Evolutionary conservation across 2,329 filamentous ascomycete species (phyloP).

Genomic region (Zymoseptoria brevis): DNA sequence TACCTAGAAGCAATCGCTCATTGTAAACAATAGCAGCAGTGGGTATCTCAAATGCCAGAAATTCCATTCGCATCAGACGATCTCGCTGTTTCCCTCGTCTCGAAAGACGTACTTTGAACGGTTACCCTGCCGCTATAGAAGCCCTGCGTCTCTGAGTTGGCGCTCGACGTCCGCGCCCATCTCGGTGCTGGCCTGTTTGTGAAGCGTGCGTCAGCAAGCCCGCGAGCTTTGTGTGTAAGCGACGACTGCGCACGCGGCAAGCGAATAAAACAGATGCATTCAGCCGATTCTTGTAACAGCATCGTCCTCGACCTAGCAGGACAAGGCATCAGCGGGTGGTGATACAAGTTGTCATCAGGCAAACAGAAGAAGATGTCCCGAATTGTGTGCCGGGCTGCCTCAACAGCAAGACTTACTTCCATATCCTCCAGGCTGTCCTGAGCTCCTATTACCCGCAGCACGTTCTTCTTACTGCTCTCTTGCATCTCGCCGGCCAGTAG

Average conservation of each 20-base stretch:
- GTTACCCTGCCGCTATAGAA: slow-evolving; percentile 26
- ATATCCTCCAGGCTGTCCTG: slow-evolving; percentile 98
- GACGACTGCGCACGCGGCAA: slow-evolving; percentile 10
- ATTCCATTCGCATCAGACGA: slow-evolving; percentile 23
- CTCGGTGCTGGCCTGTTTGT: slow-evolving; percentile 19
- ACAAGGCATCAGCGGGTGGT: slow-evolving; percentile 25
- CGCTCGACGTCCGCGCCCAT: slow-evolving; percentile 23
- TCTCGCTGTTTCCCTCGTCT: slow-evolving; percentile 25
- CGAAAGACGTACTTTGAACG: slow-evolving; percentile 13
- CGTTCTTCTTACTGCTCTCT: slow-evolving; percentile 99
- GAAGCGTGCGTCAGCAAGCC: slow-evolving; percentile 10
- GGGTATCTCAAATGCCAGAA: slow-evolving; percentile 23
- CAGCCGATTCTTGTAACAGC: slow-evolving; percentile 56
- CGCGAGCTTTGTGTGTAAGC: slow-evolving; percentile 2
- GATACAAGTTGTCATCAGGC: slow-evolving; percentile 13
- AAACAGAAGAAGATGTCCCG: slow-evolving; percentile 1
- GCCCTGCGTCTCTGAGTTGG: slow-evolving; percentile 21
- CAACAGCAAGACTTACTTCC: slow-evolving; percentile 65
- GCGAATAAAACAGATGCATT: slow-evolving; percentile 11
- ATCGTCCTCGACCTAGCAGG: slow-evolving; percentile 33
- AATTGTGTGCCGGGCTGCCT: slow-evolving; percentile 1
- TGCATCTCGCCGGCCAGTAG: slow-evolving; percentile 93
- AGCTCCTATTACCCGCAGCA: slow-evolving; percentile 88
- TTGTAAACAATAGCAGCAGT: slow-evolving; percentile 21
- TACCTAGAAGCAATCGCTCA: slow-evolving; percentile 24